These are phyloP conservation scores for Aspergillus viridinutans DNA, from an alignment of 2,329 filamentous ascomycete genomes.

Conservation along the genomic window DNA sequence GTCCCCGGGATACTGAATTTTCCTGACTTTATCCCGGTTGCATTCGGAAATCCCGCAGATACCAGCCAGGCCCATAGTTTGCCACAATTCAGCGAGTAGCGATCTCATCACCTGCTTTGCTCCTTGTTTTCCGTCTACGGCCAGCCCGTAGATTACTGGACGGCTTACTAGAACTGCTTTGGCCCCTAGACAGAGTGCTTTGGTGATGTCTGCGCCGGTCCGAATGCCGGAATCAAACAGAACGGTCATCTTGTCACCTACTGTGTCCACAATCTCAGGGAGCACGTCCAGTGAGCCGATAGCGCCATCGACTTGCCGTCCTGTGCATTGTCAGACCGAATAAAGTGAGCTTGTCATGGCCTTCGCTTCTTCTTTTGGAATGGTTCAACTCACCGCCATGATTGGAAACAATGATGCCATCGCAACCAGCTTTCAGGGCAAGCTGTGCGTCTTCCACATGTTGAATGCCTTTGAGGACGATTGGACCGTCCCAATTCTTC, in stretches of 20 bases:
- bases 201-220: constrained; percentile 48
- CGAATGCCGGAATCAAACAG: constrained; percentile 52
- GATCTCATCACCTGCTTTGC: constrained; percentile 50
- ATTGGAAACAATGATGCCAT: constrained; percentile 51
- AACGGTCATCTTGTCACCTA: constrained; percentile 45
- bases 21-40: constrained; percentile 29
- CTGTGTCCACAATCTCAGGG: constrained; percentile 58
- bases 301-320: constrained; percentile 49
- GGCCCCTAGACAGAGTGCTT: constrained; percentile 53
- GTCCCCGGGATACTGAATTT: constrained; percentile 34
- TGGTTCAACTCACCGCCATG: constrained; percentile 42
- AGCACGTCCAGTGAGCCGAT: constrained; percentile 52
- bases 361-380: background rate
- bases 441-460: constrained; percentile 47
- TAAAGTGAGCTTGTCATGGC: background rate
- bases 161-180: constrained; percentile 56
- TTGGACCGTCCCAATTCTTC: constrained; percentile 59
- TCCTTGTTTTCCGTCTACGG: constrained; percentile 52
- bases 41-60: constrained; percentile 39
- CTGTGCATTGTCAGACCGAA: constrained; percentile 13
- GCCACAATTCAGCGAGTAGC: constrained; percentile 52
- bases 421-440: constrained; percentile 42
- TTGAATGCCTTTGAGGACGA: constrained; percentile 60
- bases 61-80: constrained; percentile 54
- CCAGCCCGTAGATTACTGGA: constrained; percentile 57